A percentile compares a stretch with the other conserved stretches of the same genome.
These are phyloP conservation scores for Sicyos baderoa DNA, from an alignment of 306 rosid genomes.

Conservation along the genomic window DNA sequence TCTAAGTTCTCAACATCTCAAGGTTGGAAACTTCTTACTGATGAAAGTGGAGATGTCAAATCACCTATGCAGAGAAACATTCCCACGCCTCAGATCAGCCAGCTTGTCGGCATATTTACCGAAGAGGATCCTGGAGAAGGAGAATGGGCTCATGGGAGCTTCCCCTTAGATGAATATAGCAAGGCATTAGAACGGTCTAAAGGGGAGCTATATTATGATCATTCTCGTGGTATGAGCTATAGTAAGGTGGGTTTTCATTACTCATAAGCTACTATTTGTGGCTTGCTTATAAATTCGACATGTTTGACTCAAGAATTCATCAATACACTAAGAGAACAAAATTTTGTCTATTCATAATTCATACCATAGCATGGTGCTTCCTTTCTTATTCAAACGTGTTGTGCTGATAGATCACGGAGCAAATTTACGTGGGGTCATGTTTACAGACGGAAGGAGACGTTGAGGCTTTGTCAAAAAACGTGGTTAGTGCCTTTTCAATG, in stretches of 20 bases:
- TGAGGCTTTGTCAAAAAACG: constrained; percentile 51
- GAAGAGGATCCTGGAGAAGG: constrained; percentile 78
- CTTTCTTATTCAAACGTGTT: not conserved
- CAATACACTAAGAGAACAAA: not conserved
- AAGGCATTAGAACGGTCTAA: constrained; percentile 75
- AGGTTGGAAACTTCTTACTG: constrained; percentile 49
- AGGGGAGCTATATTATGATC: constrained; percentile 76
- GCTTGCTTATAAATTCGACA: not conserved
- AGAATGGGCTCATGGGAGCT: constrained; percentile 85
- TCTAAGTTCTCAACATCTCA: constrained; percentile 53
- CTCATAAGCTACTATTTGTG: not conserved
- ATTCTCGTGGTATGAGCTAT: constrained; percentile 76
- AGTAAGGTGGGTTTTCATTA: constrained; percentile 53
- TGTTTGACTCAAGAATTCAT: not conserved
- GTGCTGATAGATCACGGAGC: constrained; percentile 68
- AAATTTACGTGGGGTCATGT: constrained; percentile 82
- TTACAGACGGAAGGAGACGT: constrained; percentile 77
- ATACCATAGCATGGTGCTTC: not conserved
- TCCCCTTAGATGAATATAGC: constrained; percentile 75
- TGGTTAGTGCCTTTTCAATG: constrained; percentile 35
- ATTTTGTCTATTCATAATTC: not conserved
- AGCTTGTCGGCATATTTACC: constrained; percentile 49
- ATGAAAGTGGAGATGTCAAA: constrained; percentile 41
- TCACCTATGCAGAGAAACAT: constrained; percentile 39
- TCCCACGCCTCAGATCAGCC: constrained; percentile 31